A percentile compares a stretch with the other conserved stretches of the same genome.
Evolutionary conservation across 495 filamentous ascomycete genomes (phyloP).

Genomic region (Neurospora sp.): DNA sequence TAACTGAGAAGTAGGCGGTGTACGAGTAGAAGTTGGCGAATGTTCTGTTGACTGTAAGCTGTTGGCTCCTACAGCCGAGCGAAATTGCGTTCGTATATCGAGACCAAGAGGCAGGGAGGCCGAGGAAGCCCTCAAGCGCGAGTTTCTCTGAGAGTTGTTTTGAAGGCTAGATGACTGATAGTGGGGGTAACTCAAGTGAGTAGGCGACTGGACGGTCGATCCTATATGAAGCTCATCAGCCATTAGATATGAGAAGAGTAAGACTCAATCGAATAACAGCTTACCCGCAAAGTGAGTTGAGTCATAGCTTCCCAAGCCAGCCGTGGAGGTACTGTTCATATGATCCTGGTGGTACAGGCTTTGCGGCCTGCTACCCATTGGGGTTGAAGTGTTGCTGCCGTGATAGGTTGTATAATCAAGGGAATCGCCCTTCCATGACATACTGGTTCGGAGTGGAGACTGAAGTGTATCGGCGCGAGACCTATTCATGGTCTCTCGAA

Average conservation of each 20-base stretch:
- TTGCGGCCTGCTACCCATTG: slow-evolving; percentile 33
- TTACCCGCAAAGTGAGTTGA: slow-evolving; percentile 43
- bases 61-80: slow-evolving; percentile 30
- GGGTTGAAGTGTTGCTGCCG: slow-evolving; percentile 30
- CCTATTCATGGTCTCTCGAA: slow-evolving; percentile 49
- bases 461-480: slow-evolving; percentile 49
- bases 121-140: slow-evolving; percentile 38
- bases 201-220: slow-evolving; percentile 38
- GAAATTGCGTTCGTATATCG: slow-evolving; percentile 40
- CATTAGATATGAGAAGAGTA: background rate
- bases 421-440: slow-evolving; percentile 52
- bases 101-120: slow-evolving; percentile 37
- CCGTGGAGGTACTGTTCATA: slow-evolving; percentile 12
- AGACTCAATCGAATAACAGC: slow-evolving; percentile 9
- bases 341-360: slow-evolving; percentile 25
- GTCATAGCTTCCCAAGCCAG: slow-evolving; percentile 35
- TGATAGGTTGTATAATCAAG: slow-evolving; percentile 45
- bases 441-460: slow-evolving; percentile 49
- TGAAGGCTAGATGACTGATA: slow-evolving; percentile 30
- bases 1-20: slow-evolving; percentile 29
- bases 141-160: slow-evolving; percentile 30
- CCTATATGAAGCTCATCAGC: slow-evolving; percentile 14
- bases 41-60: slow-evolving; percentile 31
- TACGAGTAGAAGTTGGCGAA: slow-evolving; percentile 25
- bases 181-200: slow-evolving; percentile 35